Evolutionary conservation across 176 grass and related monocot genomes (phyloP), one percentile per base, ranked within the genome.

Genomic region (Neostapfia colusana): DNA sequence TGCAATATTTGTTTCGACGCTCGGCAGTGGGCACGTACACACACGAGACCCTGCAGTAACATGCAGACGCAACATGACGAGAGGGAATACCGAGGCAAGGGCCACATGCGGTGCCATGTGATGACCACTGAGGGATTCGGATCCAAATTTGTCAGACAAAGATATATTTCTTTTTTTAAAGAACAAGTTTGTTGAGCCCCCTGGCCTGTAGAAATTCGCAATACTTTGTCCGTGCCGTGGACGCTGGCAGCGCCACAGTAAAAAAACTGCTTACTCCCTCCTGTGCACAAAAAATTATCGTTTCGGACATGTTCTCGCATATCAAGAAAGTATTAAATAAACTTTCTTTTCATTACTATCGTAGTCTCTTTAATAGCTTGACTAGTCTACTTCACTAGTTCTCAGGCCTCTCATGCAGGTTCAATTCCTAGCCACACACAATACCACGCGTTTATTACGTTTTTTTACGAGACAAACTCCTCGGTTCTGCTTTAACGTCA

Each of bases 31-130:
- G 72, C 15, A 31, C 51, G 10, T 46, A 31, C 75, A 64, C 75
- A 64, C 34, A 51, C 59, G 69, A 34, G 58, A 24, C 18, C 27
- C 26, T 36, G 65, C 71, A 54, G 71, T 16, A 16, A 20, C 69
- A 61, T 41, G 69, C 83, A 65, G 41, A 64, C 25, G 12, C 70
- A 36, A 44, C 54, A 24, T 21, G 1, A 24, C 0, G 10, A 25
- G 55, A 50, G 10, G 26, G 73, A 70, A 65, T 39, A 70, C 39
- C 79, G 79, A 72, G 59, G 48, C 28, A 36, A 67, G 62, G 80
- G 63, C 75, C 69, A 51, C 80, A 68, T 51, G 74, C 36, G 80
- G 42, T 23, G 15, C 44, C 63, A 83, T 61, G 68, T 83, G 80
- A 54, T 13, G 40, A 34, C 25, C n/a, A 10, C 20, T 3, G 53